Percentiles rank a stretch among this genome's conserved stretches.
These are phyloP conservation scores for Balakata baccata DNA, from an alignment of 345 rosid genomes.

Conservation along the genomic window DNA sequence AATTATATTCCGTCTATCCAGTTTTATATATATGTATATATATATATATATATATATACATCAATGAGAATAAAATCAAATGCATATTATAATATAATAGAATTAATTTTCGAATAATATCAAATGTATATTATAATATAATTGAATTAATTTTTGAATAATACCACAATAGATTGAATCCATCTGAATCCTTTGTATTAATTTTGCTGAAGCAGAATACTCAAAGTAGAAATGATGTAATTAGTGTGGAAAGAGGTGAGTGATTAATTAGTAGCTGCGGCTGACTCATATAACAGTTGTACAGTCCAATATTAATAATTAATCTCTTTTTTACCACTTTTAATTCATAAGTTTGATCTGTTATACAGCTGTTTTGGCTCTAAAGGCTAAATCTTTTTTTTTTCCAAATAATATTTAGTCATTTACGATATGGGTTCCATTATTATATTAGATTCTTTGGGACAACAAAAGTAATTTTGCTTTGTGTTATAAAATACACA, in stretches of 20 bases:
- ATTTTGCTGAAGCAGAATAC: background rate
- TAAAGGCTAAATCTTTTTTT: constrained; percentile 4
- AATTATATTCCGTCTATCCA: too few species aligned
- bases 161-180: too few species aligned
- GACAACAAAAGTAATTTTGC: constrained; percentile 6
- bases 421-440: background rate
- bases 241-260: constrained; percentile 6
- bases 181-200: background rate
- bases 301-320: constrained; percentile 7
- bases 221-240: background rate
- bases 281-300: constrained; percentile 20
- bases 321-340: background rate
- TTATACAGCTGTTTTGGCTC: constrained; percentile 17
- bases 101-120: too few species aligned
- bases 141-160: too few species aligned
- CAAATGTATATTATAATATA: too few species aligned
- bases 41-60: too few species aligned
- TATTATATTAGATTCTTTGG: constrained; percentile 1
- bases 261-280: background rate
- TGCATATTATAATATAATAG: too few species aligned
- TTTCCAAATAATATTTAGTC: background rate
- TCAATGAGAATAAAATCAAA: too few species aligned
- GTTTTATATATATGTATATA: too few species aligned
- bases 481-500: background rate
- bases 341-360: constrained; percentile 4